Percentiles rank a stretch among this genome's conserved stretches.
These are phyloP conservation scores for Aspergillus fumigatiaffinis DNA, from an alignment of 2,329 filamentous ascomycete species.

Conservation along the genomic window DNA sequence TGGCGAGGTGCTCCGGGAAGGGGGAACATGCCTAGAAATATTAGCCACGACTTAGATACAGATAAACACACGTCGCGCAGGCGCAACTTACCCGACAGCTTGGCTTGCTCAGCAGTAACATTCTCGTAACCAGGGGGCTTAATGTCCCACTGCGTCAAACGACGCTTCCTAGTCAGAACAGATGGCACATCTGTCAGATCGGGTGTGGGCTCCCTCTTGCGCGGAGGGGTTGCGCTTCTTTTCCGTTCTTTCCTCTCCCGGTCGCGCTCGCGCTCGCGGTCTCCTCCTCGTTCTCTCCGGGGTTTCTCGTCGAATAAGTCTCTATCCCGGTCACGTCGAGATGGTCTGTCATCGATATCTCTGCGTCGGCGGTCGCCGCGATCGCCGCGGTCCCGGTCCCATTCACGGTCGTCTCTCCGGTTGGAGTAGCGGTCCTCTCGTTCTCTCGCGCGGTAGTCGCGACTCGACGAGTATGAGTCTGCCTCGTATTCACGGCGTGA, in stretches of 20 bases:
- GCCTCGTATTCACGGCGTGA: slow-evolving; percentile 69
- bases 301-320: slow-evolving; percentile 63
- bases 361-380: slow-evolving; percentile 52
- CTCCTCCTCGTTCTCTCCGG: slow-evolving; percentile 37
- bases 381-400: slow-evolving; percentile 66
- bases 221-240: slow-evolving; percentile 73
- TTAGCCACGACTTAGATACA: neutral
- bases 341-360: slow-evolving; percentile 59
- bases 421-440: slow-evolving; percentile 86
- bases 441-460: slow-evolving; percentile 87
- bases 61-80: neutral
- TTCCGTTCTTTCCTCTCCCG: slow-evolving; percentile 53
- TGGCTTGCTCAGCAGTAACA: slow-evolving; percentile 96
- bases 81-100: slow-evolving; percentile 64
- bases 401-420: slow-evolving; percentile 68
- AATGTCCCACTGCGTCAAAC: slow-evolving; percentile 98
- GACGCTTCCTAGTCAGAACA: slow-evolving; percentile 79
- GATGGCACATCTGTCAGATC: slow-evolving; percentile 85
- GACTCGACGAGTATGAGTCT: slow-evolving; percentile 88
- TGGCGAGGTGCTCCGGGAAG: slow-evolving; percentile 91
- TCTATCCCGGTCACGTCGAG: slow-evolving; percentile 49
- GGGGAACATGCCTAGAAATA: slow-evolving; percentile 77
- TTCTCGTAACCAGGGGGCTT: slow-evolving; percentile 98
- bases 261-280: slow-evolving; percentile 44
- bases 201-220: slow-evolving; percentile 92